phyloP scores from a whole-genome alignment of 441 rosid species.

The Adansonia gregorii region DNA sequence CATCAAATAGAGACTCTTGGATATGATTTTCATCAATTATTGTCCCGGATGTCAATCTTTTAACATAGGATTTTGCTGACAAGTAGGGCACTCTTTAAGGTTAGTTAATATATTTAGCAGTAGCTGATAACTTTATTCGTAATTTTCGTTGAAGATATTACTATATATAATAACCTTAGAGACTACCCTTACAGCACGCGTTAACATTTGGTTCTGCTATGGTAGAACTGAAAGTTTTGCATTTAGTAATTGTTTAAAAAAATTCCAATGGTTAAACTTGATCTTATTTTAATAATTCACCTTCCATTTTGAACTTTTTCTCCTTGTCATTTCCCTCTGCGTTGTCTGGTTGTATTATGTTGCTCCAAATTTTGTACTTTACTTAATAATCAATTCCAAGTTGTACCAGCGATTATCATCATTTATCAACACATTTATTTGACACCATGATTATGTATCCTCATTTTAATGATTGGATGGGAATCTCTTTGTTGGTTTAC shows the following conservation, averaged over 20 bases:
- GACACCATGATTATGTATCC: neutral
- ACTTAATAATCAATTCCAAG: neutral
- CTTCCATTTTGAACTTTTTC: neutral
- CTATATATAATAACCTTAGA: no score
- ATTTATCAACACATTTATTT: neutral
- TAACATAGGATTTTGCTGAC: neutral
- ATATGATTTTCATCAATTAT: neutral
- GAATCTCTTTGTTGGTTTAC: neutral
- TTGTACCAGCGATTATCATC: neutral
- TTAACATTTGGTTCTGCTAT: no score
- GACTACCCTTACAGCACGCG: no score
- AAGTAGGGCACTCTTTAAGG: no score
- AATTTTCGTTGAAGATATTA: no score
- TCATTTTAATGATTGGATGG: slow-evolving; percentile 4
- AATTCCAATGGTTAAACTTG: neutral
- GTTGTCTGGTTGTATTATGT: slow-evolving; percentile 14
- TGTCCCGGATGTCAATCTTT: neutral
- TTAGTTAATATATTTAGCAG: no score
- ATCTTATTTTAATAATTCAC: neutral
- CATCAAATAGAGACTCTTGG: neutral
- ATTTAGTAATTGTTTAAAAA: no score
- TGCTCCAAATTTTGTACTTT: neutral
- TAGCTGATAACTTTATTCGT: neutral
- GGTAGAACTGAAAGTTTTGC: no score
- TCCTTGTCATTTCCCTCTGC: neutral